Evolutionary conservation across 768 basidiomycete species (phyloP), one percentile per base, ranked within the genome.

Genomic region (Hygrophoropsis aurantiaca): DNA sequence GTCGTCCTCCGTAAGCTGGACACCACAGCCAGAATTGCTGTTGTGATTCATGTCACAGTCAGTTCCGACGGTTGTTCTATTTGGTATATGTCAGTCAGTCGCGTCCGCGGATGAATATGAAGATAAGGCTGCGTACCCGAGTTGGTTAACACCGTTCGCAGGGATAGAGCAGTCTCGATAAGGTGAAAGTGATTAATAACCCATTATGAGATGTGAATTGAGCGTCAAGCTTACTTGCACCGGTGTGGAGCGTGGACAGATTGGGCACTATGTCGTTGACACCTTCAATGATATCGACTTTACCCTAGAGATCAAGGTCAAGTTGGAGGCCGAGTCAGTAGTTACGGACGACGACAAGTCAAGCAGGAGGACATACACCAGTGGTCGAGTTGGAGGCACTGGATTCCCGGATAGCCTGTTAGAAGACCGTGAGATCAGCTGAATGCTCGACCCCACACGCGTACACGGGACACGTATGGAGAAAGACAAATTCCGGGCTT

Each of bases 191-290:
- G n/a, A n/a, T n/a, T n/a, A n/a, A n/a, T n/a, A n/a, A n/a, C n/a
- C n/a, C n/a, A n/a, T n/a, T n/a, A n/a, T n/a, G n/a, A n/a, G n/a
- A n/a, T n/a, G n/a, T n/a, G n/a, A n/a, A n/a, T n/a, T n/a, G n/a
- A n/a, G n/a, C n/a, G n/a, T n/a, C n/a, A n/a, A n/a, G n/a, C 68
- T 39, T 47, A 75, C 80, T 66, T 10, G 77, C 52, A 44, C 66
- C 67, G 4, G 83, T 84, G 59, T 86, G 85, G 32, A 86, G 66
- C 0, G 81, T 77, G 2, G 71, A 69, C 47, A 71, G 68, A 54
- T 83, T 79, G 2, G 78, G 73, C 13, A 63, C 62, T 44, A 74
- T 66, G 54, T 81, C 68, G 54, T 85, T 84, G 11, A 84, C 81
- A 35, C 69, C 64, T 40, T 65, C 64, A 7, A 65, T 51, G 7